Evolutionary conservation across 2,329 filamentous ascomycete species (phyloP), one percentile per base, ranked within the genome.

Genomic region (Xylaria sp.): DNA sequence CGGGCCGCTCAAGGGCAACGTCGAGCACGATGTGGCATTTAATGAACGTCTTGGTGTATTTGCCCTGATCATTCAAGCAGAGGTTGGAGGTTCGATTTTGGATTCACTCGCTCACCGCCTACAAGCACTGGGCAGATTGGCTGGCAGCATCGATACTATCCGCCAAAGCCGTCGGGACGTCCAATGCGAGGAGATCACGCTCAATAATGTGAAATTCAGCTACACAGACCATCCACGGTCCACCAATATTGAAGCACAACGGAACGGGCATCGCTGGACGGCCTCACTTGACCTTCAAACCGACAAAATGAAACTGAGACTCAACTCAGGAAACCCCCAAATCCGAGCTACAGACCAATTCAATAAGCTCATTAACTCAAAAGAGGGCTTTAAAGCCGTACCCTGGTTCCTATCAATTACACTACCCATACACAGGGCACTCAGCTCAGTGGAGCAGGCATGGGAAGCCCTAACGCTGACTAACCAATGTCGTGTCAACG

Each of bases 101-200:
- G 83, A 86, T 3, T 81, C 84, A n/a, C 83, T 94, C 23, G 82
- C 84, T 70, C 82, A 85, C 60, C 86, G 90, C 34, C 82, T 94
- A 55, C 86, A 88, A 73, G 87, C 89, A 13, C 87, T 96, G 66
- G 89, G 92, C 75, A 88, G 91, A 23, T 84, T 96, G 34, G 89
- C 93, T 48, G 86, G 87, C 52, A 93, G 92, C 75, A 84, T 94
- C 31, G 86, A 89, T 54, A 89, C 90, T 1, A 87, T 94, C 70
- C 83, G 88, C 64, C 82, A 84, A 70, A 84, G 87, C 72, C 82
- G 83, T 56, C 84, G 84, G 18, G 84, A 86, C 61, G 86, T 92
- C 44, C 82, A 82, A 52, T 87, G 87, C 76, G 85, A 90, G 73
- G 82, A 85, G 50, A 84, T 91, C 65, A 89, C 87, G 18, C 83